phyloP scores from a whole-genome alignment of 441 rosid genomes.

The Adansonia grandidieri region DNA sequence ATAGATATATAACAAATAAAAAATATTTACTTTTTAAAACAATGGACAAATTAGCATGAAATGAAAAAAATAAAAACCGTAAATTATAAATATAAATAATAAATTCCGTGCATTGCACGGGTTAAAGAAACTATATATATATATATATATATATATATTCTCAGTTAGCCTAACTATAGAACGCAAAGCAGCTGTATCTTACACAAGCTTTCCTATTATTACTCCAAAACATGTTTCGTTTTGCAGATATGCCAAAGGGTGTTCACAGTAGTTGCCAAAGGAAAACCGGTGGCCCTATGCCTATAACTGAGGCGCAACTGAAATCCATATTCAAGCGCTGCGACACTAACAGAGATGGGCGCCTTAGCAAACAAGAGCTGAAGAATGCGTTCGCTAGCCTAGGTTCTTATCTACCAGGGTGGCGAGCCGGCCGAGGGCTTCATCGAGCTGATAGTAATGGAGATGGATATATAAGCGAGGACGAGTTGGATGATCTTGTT shows the following conservation, averaged over 20 bases:
- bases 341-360: slow-evolving; percentile 26
- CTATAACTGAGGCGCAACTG: slow-evolving; percentile 8
- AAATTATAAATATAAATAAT: not conserved
- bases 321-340: slow-evolving; percentile 3
- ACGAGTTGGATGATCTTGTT: slow-evolving; percentile 25
- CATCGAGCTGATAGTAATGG: slow-evolving; percentile 19
- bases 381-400: slow-evolving; percentile 25
- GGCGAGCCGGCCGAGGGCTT: slow-evolving; percentile 23
- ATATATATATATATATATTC: not conserved
- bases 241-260: not conserved
- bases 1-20: too few relatives aligned
- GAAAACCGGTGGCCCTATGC: not conserved
- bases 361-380: slow-evolving; percentile 28
- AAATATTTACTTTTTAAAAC: too few relatives aligned
- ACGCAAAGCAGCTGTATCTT: not conserved
- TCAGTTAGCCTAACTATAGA: not conserved
- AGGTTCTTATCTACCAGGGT: not conserved
- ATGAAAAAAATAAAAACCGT: not conserved
- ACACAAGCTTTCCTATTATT: not conserved
- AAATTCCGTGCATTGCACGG: not conserved
- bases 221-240: not conserved
- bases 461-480: slow-evolving; percentile 24
- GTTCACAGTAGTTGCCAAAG: not conserved
- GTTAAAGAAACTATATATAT: not conserved
- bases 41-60: not conserved